Conservation (phyloP, 169 alveolate genomes). For the Miamiensis avidus region DNA sequence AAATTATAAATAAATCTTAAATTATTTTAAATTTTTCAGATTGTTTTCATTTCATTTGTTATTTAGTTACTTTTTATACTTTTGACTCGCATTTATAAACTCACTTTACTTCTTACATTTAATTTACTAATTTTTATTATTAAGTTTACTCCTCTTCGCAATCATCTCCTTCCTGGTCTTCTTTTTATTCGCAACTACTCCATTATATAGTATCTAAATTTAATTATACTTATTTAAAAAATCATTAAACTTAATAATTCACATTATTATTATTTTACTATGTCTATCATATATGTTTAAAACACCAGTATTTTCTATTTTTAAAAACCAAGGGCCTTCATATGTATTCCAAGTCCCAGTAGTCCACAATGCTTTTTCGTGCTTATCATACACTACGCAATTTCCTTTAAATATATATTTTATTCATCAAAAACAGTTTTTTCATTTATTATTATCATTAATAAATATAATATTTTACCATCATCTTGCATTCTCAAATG, state of each 20-base stretch:
- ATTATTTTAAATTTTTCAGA: too few relatives aligned
- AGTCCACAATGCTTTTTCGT: neutral
- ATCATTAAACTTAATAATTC: too few relatives aligned
- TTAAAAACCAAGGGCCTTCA: neutral
- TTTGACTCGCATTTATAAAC: too few relatives aligned
- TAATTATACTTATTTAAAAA: too few relatives aligned
- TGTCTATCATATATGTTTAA: neutral
- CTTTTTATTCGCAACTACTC: neutral
- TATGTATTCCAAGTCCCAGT: neutral
- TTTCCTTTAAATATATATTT: neutral
- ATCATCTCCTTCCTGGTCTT: neutral
- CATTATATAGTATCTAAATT: neutral
- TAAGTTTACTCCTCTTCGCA: neutral
- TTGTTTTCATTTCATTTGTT: too few relatives aligned
- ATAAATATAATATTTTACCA: neutral
- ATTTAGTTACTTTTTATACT: too few relatives aligned
- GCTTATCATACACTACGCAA: neutral
- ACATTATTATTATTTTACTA: neutral
- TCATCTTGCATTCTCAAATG: neutral
- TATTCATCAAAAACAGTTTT: too few relatives aligned
- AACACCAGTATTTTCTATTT: neutral
- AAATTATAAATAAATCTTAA: too few relatives aligned
- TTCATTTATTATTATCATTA: neutral
- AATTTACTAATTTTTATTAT: too few relatives aligned
- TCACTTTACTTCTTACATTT: neutral